phyloP scores from a whole-genome alignment of 495 filamentous ascomycete species.

The Hypoxylon crocopeplum region DNA sequence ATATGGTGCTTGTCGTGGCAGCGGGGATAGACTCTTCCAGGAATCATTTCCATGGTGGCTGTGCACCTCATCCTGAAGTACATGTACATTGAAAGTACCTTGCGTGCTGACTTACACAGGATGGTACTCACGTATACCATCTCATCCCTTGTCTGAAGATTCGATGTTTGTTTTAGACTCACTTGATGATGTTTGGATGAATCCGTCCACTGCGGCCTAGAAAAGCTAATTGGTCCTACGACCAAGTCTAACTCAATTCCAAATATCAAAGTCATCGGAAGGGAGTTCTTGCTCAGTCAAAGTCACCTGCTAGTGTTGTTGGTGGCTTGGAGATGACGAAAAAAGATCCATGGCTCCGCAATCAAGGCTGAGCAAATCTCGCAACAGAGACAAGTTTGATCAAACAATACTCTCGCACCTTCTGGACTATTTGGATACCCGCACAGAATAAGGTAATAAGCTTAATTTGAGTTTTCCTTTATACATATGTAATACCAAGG shows the following conservation, averaged over 20 bases:
- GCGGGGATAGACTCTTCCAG: slow-evolving; percentile 5
- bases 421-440: slow-evolving; percentile 2
- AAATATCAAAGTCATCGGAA: slow-evolving; percentile 16
- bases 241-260: slow-evolving; percentile 12
- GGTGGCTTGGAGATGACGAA: slow-evolving; percentile 29
- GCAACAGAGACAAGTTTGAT: slow-evolving; percentile 1
- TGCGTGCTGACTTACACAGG: too few relatives aligned
- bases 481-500: too few relatives aligned
- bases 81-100: neutral
- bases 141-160: neutral
- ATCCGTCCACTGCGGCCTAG: neutral
- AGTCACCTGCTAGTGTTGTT: slow-evolving; percentile 10
- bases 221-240: slow-evolving; percentile 7
- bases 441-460: too few relatives aligned
- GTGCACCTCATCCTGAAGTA: slow-evolving; percentile 14
- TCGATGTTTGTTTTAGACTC: neutral
- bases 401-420: slow-evolving; percentile 5
- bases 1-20: slow-evolving; percentile 19
- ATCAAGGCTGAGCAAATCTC: slow-evolving; percentile 38
- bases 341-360: slow-evolving; percentile 26
- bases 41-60: slow-evolving; percentile 29
- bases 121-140: neutral
- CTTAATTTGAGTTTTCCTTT: too few relatives aligned
- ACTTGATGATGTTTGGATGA: slow-evolving; percentile 1
- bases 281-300: neutral